phyloP scores from a whole-genome alignment of 352 stramenopile genomes.

The Phytophthora quininea region DNA sequence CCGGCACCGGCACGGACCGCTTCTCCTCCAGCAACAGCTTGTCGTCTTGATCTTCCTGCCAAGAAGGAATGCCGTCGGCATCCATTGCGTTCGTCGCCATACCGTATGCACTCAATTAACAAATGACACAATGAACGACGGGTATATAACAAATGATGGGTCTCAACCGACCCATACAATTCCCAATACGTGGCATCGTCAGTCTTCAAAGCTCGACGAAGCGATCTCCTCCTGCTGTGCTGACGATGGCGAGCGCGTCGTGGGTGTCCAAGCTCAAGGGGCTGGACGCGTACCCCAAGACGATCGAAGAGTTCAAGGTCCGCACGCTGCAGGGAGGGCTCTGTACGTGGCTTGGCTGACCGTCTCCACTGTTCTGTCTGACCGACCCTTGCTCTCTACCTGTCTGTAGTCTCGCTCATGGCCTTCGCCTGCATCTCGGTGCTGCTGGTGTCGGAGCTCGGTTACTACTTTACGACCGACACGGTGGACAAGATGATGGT shows the following conservation, averaged over 20 bases:
- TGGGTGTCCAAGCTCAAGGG: conserved; percentile 48
- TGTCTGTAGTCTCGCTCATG: conserved; percentile 64
- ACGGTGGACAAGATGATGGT: conserved; percentile 88
- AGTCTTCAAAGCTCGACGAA: no score
- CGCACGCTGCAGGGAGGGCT: conserved; percentile 80
- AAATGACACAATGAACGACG: no score
- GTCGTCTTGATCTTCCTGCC: no score
- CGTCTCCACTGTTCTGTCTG: not conserved
- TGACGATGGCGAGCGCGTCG: conserved; percentile 18
- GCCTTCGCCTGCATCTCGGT: conserved; percentile 71
- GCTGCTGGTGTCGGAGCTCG: conserved; percentile 74
- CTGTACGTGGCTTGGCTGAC: conserved; percentile 43
- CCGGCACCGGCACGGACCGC: no score
- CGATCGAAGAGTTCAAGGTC: conserved; percentile 90
- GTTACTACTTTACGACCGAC: conserved; percentile 80
- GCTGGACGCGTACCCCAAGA: conserved; percentile 87
- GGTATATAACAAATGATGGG: no score
- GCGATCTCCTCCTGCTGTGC: conserved; percentile 6
- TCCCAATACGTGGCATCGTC: no score
- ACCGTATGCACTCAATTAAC: no score
- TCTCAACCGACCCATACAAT: no score
- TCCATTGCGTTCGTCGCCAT: no score
- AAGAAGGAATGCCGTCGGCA: no score
- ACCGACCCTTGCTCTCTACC: conserved; percentile 2
- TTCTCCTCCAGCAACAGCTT: no score